Percentiles rank a stretch among this genome's conserved stretches.
phyloP scores from a whole-genome alignment of 352 stramenopile species.

The Phytophthora melonis region DNA sequence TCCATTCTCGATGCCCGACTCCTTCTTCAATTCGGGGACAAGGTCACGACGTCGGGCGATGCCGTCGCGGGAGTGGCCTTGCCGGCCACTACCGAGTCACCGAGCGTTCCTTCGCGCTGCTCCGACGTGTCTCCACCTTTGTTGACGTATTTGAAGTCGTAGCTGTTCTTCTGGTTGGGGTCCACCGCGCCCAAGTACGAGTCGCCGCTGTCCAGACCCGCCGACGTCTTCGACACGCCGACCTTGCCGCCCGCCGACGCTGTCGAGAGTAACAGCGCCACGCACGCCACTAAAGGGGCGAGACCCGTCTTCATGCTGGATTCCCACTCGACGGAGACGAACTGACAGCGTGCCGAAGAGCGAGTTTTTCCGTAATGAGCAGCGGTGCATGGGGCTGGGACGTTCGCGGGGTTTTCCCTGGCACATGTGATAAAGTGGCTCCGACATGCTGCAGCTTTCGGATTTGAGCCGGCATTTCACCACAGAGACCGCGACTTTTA shows the following conservation, averaged over 20 bases:
- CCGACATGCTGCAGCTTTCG: slow-evolving; percentile 24
- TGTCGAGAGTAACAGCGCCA: slow-evolving; percentile 23
- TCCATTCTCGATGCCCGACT: slow-evolving; percentile 18
- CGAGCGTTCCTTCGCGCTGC: slow-evolving; percentile 17
- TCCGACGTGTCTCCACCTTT: slow-evolving; percentile 9
- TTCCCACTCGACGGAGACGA: slow-evolving; percentile 12
- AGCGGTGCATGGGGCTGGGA: slow-evolving; percentile 21
- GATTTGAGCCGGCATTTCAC: slow-evolving; percentile 23
- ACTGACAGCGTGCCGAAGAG: slow-evolving; percentile 18
- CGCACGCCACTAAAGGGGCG: slow-evolving; percentile 23
- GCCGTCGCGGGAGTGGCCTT: slow-evolving; percentile 22
- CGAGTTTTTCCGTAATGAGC: slow-evolving; percentile 41
- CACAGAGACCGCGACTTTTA: not conserved
- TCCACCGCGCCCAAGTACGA: slow-evolving; percentile 17
- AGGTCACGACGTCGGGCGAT: slow-evolving; percentile 14
- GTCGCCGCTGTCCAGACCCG: slow-evolving; percentile 17
- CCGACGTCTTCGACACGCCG: slow-evolving; percentile 16
- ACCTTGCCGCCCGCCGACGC: slow-evolving; percentile 14
- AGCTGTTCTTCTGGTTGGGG: slow-evolving; percentile 17
- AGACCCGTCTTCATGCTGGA: slow-evolving; percentile 26
- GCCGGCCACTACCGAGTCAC: slow-evolving; percentile 27
- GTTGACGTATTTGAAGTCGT: slow-evolving; percentile 34
- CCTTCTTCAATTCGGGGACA: slow-evolving; percentile 24
- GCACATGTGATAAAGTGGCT: slow-evolving; percentile 33
- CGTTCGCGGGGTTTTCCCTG: slow-evolving; percentile 29